Evolutionary conservation across 805 yeast genomes (phyloP).

Genomic region (Jamesozyma gamospora): DNA sequence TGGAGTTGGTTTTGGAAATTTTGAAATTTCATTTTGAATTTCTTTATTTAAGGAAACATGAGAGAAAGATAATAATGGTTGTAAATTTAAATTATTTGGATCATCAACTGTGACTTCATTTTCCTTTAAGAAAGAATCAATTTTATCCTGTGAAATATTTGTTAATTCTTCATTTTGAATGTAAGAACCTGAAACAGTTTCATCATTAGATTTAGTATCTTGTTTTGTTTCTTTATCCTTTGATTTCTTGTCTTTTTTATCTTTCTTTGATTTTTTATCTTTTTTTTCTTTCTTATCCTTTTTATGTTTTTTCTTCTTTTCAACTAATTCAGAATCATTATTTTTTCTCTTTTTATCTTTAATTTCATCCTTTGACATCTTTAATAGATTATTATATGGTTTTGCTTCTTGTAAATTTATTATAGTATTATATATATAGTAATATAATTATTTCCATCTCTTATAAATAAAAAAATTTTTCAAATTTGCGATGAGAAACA

Average conservation of each 20-base stretch:
- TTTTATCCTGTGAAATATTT: slow-evolving; percentile 40
- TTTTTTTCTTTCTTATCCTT: slow-evolving; percentile 29
- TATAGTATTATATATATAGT: too few species aligned
- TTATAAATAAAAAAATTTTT: too few species aligned
- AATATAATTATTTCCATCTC: too few species aligned
- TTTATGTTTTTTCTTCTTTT: slow-evolving; percentile 26
- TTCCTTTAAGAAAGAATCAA: slow-evolving; percentile 50
- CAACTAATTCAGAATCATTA: slow-evolving; percentile 25
- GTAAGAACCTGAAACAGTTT: slow-evolving; percentile 20
- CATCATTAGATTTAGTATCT: slow-evolving; percentile 9
- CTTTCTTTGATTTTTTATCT: slow-evolving; percentile 27
- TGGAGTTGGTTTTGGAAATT: slow-evolving; percentile 88
- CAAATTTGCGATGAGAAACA: too few species aligned
- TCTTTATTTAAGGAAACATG: slow-evolving; percentile 47
- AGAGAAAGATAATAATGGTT: slow-evolving; percentile 63
- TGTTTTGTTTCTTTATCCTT: slow-evolving; percentile 10
- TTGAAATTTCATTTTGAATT: slow-evolving; percentile 50
- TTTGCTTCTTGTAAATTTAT: too few species aligned
- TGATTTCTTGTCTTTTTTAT: slow-evolving; percentile 21
- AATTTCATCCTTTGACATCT: slow-evolving; percentile 31
- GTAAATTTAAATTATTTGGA: slow-evolving; percentile 38
- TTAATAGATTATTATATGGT: too few species aligned
- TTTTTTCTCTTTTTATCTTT: slow-evolving; percentile 33
- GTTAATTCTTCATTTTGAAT: slow-evolving; percentile 34
- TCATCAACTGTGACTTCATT: slow-evolving; percentile 80